These are phyloP conservation scores for Aspergillus quadricinctus DNA, from an alignment of 2,329 filamentous ascomycete species.

Conservation along the genomic window DNA sequence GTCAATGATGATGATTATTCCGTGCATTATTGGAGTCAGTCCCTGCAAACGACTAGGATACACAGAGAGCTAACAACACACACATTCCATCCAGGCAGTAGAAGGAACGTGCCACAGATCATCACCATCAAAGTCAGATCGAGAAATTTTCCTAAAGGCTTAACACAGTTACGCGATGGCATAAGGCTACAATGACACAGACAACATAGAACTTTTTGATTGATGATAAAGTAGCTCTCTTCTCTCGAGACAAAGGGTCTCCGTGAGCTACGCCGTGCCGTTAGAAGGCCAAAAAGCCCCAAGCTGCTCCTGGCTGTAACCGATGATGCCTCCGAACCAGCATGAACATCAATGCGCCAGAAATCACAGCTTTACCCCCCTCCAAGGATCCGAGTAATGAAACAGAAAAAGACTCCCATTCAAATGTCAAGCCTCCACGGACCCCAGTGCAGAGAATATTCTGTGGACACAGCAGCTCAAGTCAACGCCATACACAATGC, in stretches of 20 bases:
- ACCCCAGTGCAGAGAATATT: constrained; percentile 31
- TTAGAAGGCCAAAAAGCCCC: constrained; percentile 18
- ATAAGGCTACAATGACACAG: constrained; percentile 1
- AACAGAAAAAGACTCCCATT: constrained; percentile 26
- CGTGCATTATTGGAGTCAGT: too few species aligned
- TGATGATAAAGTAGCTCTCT: constrained; percentile 23
- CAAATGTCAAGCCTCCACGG: constrained; percentile 27
- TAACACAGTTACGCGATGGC: not conserved
- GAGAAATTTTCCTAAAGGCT: not conserved
- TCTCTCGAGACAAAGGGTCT: constrained; percentile 24
- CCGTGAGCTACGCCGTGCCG: constrained; percentile 21
- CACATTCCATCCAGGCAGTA: not conserved
- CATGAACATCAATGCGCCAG: constrained; percentile 31
- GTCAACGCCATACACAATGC: constrained; percentile 43
- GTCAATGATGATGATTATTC: too few species aligned
- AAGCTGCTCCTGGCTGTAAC: constrained; percentile 22
- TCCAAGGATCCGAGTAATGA: constrained; percentile 34
- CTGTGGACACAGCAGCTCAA: constrained; percentile 32
- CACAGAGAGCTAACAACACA: too few species aligned
- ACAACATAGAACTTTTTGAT: constrained; percentile 19
- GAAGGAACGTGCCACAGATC: not conserved
- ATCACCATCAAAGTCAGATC: not conserved
- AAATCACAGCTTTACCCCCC: constrained; percentile 30
- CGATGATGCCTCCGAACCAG: constrained; percentile 19
- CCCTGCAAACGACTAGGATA: too few species aligned